phyloP scores from a whole-genome alignment of 768 basidiomycete genomes.

The Antrodiella citrinella region DNA sequence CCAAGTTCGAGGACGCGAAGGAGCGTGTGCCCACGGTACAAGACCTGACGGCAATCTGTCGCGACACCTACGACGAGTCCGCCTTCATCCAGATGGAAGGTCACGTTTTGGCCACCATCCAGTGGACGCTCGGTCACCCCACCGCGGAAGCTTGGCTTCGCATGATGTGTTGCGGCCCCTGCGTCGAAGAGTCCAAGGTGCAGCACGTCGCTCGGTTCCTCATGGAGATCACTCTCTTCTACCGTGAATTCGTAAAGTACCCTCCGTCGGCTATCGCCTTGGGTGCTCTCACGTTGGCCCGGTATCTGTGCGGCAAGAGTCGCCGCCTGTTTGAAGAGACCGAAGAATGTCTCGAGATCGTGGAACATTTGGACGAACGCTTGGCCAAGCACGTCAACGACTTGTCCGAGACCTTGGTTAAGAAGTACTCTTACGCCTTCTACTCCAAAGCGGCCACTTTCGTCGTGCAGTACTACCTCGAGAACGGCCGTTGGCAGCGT shows the following conservation, averaged over 20 bases:
- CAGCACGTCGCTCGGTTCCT: conserved; percentile 95
- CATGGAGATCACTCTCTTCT: conserved; percentile 99
- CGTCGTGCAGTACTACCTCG: conserved; percentile 89
- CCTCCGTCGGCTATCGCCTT: conserved; percentile 81
- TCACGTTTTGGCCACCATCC: conserved; percentile 91
- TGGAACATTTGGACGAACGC: conserved; percentile 78
- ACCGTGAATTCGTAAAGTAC: conserved; percentile 88
- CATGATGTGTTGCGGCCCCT: conserved; percentile 65
- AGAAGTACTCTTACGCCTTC: conserved; percentile 96
- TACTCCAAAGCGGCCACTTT: conserved; percentile 94
- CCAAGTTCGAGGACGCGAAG: conserved; percentile 98
- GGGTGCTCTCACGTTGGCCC: conserved; percentile 84
- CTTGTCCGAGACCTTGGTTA: conserved; percentile 91
- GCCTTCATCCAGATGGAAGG: conserved; percentile 99
- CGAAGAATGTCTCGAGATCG: conserved; percentile 74
- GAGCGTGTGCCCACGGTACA: conserved; percentile 95
- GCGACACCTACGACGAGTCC: conserved; percentile 92
- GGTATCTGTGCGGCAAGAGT: conserved; percentile 77
- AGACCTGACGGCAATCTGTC: conserved; percentile 92
- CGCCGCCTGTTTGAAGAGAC: conserved; percentile 80
- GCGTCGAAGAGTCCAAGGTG: conserved; percentile 79
- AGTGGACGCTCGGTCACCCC: conserved; percentile 95
- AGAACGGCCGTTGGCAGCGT: conserved; percentile 67
- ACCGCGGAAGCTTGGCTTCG: conserved; percentile 98
- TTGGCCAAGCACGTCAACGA: conserved; percentile 85